phyloP scores from a whole-genome alignment of 2,329 filamentous ascomycete genomes.

The Drechslerella dactyloides region DNA sequence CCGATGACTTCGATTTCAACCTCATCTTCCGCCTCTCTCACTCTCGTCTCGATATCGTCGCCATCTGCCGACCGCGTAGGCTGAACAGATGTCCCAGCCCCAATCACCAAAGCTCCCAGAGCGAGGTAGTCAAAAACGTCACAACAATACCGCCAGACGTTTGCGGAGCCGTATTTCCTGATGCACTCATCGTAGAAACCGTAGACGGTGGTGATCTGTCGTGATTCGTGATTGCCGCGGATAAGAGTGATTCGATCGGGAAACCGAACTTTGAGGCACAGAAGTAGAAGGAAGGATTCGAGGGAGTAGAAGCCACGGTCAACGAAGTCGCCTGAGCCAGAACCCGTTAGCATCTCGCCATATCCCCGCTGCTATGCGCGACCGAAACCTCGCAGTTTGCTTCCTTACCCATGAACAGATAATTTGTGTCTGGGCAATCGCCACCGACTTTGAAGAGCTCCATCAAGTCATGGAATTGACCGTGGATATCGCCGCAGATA shows the following conservation, averaged over 20 bases:
- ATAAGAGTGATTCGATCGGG: slow-evolving; percentile 97
- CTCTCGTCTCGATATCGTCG: slow-evolving; percentile 46
- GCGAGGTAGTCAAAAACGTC: slow-evolving; percentile 98
- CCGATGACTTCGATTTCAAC: slow-evolving; percentile 87
- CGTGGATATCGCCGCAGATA: slow-evolving; percentile 96
- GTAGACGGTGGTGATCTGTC: slow-evolving; percentile 96
- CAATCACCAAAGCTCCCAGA: slow-evolving; percentile 86
- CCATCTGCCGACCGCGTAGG: slow-evolving; percentile 61
- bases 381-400: slow-evolving; percentile 41
- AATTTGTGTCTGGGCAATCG: slow-evolving; percentile 93
- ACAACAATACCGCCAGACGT: slow-evolving; percentile 96
- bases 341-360: slow-evolving; percentile 12
- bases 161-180: slow-evolving; percentile 93
- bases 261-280: slow-evolving; percentile 96
- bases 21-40: slow-evolving; percentile 69
- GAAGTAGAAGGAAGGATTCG: slow-evolving; percentile 91
- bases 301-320: slow-evolving; percentile 98
- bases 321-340: slow-evolving; percentile 80
- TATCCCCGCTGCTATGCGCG: too few species aligned
- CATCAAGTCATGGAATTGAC: slow-evolving; percentile 96
- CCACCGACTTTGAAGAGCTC: slow-evolving; percentile 93
- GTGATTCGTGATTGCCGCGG: slow-evolving; percentile 91
- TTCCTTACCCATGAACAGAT: slow-evolving; percentile 84
- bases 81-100: slow-evolving; percentile 71
- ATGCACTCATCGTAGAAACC: slow-evolving; percentile 98